Conservation (phyloP, 306 rosid species). For the Dryas alaskensis region DNA sequence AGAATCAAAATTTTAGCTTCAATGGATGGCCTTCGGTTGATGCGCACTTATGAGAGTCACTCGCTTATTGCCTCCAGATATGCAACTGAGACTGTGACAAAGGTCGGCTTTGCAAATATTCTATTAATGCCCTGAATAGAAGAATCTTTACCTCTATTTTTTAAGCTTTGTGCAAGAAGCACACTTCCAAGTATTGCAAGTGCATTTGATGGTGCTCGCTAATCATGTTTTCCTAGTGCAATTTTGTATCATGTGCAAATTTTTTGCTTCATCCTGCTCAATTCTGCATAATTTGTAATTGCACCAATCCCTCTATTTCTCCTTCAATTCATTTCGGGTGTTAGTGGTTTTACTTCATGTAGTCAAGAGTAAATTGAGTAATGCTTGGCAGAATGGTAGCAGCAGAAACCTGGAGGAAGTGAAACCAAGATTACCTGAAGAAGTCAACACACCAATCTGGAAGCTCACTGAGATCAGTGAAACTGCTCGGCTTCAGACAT, state of each 20-base stretch:
- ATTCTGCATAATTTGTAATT: neutral
- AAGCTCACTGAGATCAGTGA: constrained; percentile 77
- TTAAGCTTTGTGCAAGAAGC: constrained; percentile 1
- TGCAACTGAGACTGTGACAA: constrained; percentile 53
- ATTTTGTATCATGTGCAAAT: neutral
- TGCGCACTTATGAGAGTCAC: constrained; percentile 47
- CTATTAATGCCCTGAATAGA: neutral
- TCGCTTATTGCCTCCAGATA: constrained; percentile 53
- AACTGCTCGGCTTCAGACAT: constrained; percentile 60
- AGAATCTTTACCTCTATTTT: neutral
- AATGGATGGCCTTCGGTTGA: constrained; percentile 47
- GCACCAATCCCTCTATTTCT: neutral
- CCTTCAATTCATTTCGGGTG: neutral
- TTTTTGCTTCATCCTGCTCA: neutral
- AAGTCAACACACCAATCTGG: constrained; percentile 66
- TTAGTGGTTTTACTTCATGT: neutral
- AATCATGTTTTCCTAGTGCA: neutral
- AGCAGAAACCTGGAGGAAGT: constrained; percentile 59
- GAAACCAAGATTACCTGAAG: constrained; percentile 71
- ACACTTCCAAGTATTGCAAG: neutral
- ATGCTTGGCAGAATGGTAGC: constrained; percentile 63
- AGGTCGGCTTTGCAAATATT: constrained; percentile 43
- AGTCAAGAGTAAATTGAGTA: constrained; percentile 10
- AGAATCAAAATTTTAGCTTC: constrained; percentile 74
- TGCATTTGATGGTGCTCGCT: neutral